Percentiles rank a stretch among this genome's conserved stretches.
Evolutionary conservation across 768 basidiomycete species (phyloP).

Genomic region (Russula sp.): DNA sequence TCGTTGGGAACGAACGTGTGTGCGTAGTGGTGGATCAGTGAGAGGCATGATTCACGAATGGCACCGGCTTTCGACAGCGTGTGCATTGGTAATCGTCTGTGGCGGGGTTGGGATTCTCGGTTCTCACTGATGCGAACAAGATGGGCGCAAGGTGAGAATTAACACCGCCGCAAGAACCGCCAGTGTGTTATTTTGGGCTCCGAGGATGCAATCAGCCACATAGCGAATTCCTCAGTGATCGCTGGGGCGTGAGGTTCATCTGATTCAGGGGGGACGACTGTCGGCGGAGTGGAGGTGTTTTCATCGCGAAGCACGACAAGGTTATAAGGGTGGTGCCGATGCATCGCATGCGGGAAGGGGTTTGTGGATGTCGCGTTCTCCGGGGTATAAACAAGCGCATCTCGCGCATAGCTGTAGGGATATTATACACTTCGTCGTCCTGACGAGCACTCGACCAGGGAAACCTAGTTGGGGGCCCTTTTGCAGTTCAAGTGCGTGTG

Average conservation of each 20-base stretch:
- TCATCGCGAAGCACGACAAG: neutral
- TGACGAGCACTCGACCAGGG: neutral
- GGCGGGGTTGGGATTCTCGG: neutral
- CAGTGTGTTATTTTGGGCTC: neutral
- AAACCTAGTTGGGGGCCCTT: neutral
- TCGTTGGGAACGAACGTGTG: too few species aligned
- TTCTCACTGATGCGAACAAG: neutral
- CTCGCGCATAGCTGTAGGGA: neutral
- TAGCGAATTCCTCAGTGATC: neutral
- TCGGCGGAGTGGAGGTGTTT: neutral
- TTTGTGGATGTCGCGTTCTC: neutral
- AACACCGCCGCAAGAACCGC: neutral
- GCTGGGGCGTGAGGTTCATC: neutral
- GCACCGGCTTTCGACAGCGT: too few species aligned
- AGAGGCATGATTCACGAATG: too few species aligned
- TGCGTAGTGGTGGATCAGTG: too few species aligned
- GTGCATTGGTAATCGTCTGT: too few species aligned
- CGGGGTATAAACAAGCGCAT: neutral
- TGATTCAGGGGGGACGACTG: neutral
- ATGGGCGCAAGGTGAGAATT: neutral
- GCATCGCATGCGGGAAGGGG: neutral
- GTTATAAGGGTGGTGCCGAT: neutral
- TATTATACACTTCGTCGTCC: neutral
- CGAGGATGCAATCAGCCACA: conserved; percentile 1
- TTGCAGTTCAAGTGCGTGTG: neutral